Percentiles rank a stretch among this genome's conserved stretches.
Evolutionary conservation across 331 rosid genomes (phyloP).

Genomic region (Acacia pycnantha): DNA sequence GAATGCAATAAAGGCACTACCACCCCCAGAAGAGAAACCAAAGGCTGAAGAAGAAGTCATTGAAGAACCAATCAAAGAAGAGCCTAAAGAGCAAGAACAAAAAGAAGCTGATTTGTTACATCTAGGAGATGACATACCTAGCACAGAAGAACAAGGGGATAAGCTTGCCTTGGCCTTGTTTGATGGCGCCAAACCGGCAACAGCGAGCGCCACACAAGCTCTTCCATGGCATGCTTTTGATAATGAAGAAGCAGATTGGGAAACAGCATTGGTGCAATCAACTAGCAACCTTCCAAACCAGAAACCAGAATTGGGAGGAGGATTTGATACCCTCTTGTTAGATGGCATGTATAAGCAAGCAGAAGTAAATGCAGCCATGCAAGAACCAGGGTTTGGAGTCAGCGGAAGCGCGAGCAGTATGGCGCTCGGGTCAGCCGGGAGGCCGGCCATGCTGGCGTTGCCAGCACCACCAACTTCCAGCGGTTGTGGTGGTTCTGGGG

Average conservation of each 20-base stretch:
- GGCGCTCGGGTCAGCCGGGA: constrained; percentile 59
- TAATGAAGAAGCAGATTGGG: constrained; percentile 70
- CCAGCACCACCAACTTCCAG: constrained; percentile 59
- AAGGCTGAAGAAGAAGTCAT: constrained; percentile 33
- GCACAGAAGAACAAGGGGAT: constrained; percentile 41
- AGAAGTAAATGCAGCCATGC: constrained; percentile 33
- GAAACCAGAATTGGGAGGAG: constrained; percentile 60
- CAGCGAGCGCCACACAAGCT: constrained; percentile 15
- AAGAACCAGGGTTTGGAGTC: constrained; percentile 42
- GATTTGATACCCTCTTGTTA: constrained; percentile 65
- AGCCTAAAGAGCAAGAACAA: constrained; percentile 33
- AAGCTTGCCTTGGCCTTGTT: constrained; percentile 75
- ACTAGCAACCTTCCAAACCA: constrained; percentile 50
- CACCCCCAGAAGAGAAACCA: constrained; percentile 58
- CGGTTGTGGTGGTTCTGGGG: not conserved
- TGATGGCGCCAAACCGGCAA: constrained; percentile 39
- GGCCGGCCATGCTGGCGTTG: constrained; percentile 68
- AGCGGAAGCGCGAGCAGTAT: constrained; percentile 82
- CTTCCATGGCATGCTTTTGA: constrained; percentile 78
- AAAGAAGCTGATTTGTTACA: constrained; percentile 60
- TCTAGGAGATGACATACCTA: constrained; percentile 41
- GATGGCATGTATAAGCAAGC: constrained; percentile 77
- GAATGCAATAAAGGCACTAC: constrained; percentile 65
- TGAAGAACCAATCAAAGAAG: constrained; percentile 34
- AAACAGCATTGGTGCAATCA: constrained; percentile 71